These are phyloP conservation scores for Paratrimastix pyriformis DNA, from an alignment of 78 protist genomes.

Conservation along the genomic window DNA sequence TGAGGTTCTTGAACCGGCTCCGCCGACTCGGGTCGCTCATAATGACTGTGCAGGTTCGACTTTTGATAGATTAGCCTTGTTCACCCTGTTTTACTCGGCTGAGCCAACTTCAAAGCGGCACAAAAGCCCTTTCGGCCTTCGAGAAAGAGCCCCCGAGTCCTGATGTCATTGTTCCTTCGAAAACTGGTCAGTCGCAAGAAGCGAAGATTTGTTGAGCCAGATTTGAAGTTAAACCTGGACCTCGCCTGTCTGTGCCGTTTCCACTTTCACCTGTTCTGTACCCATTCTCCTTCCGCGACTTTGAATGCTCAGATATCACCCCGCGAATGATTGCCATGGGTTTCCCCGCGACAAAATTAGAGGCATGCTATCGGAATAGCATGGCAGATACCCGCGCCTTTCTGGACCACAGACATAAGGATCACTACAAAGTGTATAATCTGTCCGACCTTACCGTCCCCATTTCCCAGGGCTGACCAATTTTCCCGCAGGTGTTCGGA, in stretches of 20 bases:
- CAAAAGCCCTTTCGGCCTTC: too few relatives aligned
- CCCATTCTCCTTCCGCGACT: background rate
- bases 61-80: too few relatives aligned
- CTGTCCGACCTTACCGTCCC: too few relatives aligned
- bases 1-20: too few relatives aligned
- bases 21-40: too few relatives aligned
- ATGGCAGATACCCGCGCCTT: background rate
- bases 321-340: constrained; percentile 39
- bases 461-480: too few relatives aligned
- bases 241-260: background rate
- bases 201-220: background rate
- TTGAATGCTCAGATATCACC: constrained; percentile 10
- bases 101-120: too few relatives aligned
- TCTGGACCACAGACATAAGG: constrained; percentile 26
- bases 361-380: constrained; percentile 32
- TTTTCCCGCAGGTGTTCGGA: too few relatives aligned
- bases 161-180: background rate
- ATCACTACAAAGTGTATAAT: constrained; percentile 29
- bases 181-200: constrained; percentile 16
- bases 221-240: constrained; percentile 12
- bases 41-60: too few relatives aligned
- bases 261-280: background rate
- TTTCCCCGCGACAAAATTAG: constrained; percentile 7
- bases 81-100: too few relatives aligned
- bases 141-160: too few relatives aligned